A percentile compares a stretch with the other conserved stretches of the same genome.
Evolutionary conservation across 2,329 filamentous ascomycete genomes (phyloP).

Genomic region (Aureobasidium sp.): DNA sequence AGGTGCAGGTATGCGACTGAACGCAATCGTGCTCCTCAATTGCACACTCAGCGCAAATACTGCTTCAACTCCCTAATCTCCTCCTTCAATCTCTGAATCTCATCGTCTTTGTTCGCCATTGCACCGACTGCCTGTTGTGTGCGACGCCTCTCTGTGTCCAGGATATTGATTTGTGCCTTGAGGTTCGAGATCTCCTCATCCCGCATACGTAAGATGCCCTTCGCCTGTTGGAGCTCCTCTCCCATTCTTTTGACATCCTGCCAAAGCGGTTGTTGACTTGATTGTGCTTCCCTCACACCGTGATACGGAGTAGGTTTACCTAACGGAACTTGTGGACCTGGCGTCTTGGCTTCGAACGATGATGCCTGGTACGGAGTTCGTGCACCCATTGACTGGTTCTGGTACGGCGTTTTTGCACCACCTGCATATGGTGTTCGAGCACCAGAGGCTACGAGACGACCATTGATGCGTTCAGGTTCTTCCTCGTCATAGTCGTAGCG

Average conservation of each 20-base stretch:
- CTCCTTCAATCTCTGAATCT: neutral
- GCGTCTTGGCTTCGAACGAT: neutral
- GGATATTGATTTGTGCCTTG: neutral
- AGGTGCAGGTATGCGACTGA: neutral
- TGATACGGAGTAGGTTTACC: neutral
- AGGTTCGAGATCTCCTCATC: conserved; percentile 5
- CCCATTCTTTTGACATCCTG: neutral
- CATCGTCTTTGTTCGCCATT: neutral
- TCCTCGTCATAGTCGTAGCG: neutral
- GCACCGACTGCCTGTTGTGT: neutral
- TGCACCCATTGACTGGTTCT: neutral
- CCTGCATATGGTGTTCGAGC: neutral
- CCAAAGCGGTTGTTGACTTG: neutral
- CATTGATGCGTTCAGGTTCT: neutral
- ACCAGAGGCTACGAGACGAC: neutral
- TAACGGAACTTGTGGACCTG: neutral
- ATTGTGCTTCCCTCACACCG: neutral
- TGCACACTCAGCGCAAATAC: neutral
- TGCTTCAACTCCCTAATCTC: neutral
- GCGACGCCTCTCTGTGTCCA: neutral
- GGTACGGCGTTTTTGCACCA: neutral
- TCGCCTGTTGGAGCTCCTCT: neutral
- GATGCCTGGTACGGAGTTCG: neutral
- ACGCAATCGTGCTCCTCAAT: neutral
- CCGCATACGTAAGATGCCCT: neutral